Evolutionary conservation across 1,284 basidiomycete genomes (phyloP), one percentile per base, ranked within the genome.

Genomic region (Cryptococcus floricola): DNA sequence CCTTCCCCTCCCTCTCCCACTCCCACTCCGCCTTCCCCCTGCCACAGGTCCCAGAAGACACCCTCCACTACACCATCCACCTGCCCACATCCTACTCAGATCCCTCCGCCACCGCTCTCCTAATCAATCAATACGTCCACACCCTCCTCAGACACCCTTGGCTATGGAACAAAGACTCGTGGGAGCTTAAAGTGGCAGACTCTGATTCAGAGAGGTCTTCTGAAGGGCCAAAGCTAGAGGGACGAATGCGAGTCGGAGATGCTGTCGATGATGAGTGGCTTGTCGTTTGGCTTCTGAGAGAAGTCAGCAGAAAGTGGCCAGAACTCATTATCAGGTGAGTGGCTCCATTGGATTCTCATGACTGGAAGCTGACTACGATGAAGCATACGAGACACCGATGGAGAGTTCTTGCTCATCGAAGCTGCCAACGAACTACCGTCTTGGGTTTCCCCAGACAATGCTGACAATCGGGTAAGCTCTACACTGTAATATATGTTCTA

Each of bases 211-310:
- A 45, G 50, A 19, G 50, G 39, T 19, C 31, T 43, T n/a, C 27
- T 19, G 42, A 41, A 19, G 43, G 18, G 34, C 23, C 41, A 25
- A 62, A 59, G 59, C 77, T 93, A 1, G 84, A 88, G 66, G 89
- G 91, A 5, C 78, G 80, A 39, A 89, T 92, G 85, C 81, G 92
- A 48, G 87, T 95, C n/a, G 92, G 92, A 2, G 94, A 96, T 74
- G 90, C 87, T 51, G 83, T 97, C n/a, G 93, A 98, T 70, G 94
- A 98, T 70, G 95, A 98, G 77, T 98, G 95, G 95, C 87, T 87
- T 69, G 82, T 84, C n/a, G 90, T 95, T 14, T 98, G 91, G 89
- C 79, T 97, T 39, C 77, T 96, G 59, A 81, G 81, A 63, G 83
- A 90, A 74, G 81, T 94, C 54, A 88, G 85, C 59, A 77, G 79